Evolutionary conservation across 176 grass and related monocot species (phyloP).

Genomic region (Bothriochloa decipiens): DNA sequence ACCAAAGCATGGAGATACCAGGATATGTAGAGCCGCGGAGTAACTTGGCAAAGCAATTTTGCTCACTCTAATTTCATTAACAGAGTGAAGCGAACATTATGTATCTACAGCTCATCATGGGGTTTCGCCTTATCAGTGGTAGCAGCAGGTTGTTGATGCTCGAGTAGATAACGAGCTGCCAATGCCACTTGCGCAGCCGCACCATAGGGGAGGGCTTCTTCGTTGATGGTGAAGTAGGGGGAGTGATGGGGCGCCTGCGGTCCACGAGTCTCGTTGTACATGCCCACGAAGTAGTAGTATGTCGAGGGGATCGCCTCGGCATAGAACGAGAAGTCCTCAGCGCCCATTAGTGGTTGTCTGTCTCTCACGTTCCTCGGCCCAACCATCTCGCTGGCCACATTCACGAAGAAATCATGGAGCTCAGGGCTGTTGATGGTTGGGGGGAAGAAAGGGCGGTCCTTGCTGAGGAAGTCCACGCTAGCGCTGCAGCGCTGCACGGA

Average conservation of each 20-base stretch:
- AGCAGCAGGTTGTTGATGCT: conserved; percentile 38
- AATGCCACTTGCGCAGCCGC: conserved; percentile 75
- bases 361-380: conserved; percentile 70
- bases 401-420: conserved; percentile 70
- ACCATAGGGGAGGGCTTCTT: conserved; percentile 67
- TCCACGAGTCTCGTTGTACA: conserved; percentile 47
- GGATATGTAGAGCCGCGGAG: conserved; percentile 20
- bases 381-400: conserved; percentile 61
- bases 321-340: conserved; percentile 87
- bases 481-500: conserved; percentile 90
- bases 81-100: conserved; percentile 9
- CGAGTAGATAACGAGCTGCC: conserved; percentile 65
- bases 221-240: conserved; percentile 79
- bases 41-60: background rate
- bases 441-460: conserved; percentile 66
- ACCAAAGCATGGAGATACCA: background rate
- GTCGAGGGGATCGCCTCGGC: conserved; percentile 55
- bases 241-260: conserved; percentile 48
- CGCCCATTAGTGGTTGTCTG: conserved; percentile 67
- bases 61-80: background rate
- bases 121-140: conserved; percentile 3
- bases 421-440: conserved; percentile 62
- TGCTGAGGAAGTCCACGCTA: conserved; percentile 59
- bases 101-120: conserved; percentile 82
- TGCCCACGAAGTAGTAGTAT: conserved; percentile 87